Conservation (phyloP, 139 green algal species). For the Coelastrella sp. region DNA sequence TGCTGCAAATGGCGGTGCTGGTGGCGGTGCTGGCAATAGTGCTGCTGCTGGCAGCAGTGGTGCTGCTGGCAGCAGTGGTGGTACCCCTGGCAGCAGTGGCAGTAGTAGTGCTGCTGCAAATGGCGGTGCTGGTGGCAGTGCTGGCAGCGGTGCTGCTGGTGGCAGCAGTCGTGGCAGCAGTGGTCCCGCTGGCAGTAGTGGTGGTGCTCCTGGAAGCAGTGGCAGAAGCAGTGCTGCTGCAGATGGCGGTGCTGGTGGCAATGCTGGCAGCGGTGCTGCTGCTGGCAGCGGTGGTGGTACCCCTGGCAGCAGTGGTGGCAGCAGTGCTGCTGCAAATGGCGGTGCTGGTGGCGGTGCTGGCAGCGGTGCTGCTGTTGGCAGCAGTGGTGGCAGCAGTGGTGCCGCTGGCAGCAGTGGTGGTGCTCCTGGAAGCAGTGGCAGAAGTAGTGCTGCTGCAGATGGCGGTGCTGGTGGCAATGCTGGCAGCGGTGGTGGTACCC, state of each 20-base stretch:
- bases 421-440: neutral
- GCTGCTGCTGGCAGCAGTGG: no score
- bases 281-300: neutral
- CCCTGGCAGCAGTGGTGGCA: neutral
- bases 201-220: neutral
- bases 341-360: neutral
- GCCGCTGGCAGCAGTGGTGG: neutral
- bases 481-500: no score
- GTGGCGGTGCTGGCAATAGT: constrained; percentile 10
- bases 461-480: neutral
- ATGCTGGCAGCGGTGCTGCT: neutral
- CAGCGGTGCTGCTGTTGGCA: no score
- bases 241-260: neutral
- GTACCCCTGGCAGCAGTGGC: neutral
- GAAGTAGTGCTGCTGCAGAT: neutral
- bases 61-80: neutral
- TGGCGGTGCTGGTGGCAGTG: constrained; percentile 20
- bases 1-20: no score
- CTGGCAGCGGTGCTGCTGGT: neutral
- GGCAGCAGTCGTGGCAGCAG: neutral
- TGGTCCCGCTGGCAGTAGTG: constrained; percentile 12
- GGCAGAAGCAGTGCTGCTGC: neutral
- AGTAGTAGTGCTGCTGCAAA: neutral
- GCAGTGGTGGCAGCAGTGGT: no score
- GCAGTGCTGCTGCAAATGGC: neutral